These are phyloP conservation scores for Aegilops longissima DNA, from an alignment of 176 grass and related monocot species.

Conservation along the genomic window DNA sequence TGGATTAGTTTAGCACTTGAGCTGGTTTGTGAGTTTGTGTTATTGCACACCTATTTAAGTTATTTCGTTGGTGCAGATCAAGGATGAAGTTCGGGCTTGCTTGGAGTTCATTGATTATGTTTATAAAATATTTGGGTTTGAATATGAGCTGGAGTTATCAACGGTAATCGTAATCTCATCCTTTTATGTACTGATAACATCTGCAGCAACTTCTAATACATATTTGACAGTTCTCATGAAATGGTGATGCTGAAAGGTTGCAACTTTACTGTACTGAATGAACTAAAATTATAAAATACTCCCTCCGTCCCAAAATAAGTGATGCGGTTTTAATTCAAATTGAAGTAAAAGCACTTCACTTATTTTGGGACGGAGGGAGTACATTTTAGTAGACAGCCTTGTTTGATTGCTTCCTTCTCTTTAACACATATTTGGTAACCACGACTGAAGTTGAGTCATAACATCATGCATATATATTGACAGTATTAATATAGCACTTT, in stretches of 20 bases:
- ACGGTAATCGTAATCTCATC: constrained; percentile 54
- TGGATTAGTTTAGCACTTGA: background rate
- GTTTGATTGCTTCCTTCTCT: background rate
- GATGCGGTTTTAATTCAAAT: too few relatives aligned
- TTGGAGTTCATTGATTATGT: constrained; percentile 91
- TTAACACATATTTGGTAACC: background rate
- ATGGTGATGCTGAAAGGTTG: background rate
- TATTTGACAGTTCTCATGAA: constrained; percentile 3
- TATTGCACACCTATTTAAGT: background rate
- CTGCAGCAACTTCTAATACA: constrained; percentile 1
- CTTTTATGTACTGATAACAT: constrained; percentile 28
- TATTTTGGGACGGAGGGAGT: too few relatives aligned
- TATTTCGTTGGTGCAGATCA: constrained; percentile 66
- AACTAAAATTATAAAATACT: background rate
- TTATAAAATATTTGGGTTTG: constrained; percentile 90
- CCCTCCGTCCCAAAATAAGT: too few relatives aligned
- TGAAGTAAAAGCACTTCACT: too few relatives aligned
- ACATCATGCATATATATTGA: background rate
- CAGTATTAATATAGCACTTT: background rate
- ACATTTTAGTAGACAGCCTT: background rate
- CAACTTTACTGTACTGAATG: background rate
- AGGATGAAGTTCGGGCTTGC: constrained; percentile 78
- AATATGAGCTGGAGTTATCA: constrained; percentile 94
- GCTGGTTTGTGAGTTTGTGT: background rate
- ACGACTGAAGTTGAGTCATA: background rate